phyloP scores from a whole-genome alignment of 2,329 filamentous ascomycete genomes.

The Westerdykella sp. region DNA sequence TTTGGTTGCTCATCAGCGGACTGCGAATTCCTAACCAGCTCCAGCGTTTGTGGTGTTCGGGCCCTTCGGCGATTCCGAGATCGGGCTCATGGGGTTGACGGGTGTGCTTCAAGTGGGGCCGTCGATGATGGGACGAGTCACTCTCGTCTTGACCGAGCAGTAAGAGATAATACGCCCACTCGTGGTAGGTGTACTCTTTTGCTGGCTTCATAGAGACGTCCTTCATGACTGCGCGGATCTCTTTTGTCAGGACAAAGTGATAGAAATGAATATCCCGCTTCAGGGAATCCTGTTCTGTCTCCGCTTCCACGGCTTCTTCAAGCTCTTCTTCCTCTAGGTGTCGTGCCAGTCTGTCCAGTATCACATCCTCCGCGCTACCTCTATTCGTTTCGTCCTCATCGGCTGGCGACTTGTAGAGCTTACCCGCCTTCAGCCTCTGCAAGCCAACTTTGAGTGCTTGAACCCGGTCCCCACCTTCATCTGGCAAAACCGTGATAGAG shows the following conservation, averaged over 20 bases:
- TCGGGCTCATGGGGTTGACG: slow-evolving; percentile 20
- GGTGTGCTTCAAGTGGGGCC: slow-evolving; percentile 19
- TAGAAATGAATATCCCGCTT: slow-evolving; percentile 49
- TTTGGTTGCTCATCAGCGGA: slow-evolving; percentile 62
- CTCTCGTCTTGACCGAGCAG: slow-evolving; percentile 38
- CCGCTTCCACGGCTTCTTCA: slow-evolving; percentile 37
- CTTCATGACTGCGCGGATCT: slow-evolving; percentile 40
- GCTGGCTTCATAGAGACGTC: slow-evolving; percentile 38
- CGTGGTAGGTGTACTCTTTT: slow-evolving; percentile 35
- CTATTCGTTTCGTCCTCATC: slow-evolving; percentile 9
- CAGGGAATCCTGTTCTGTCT: slow-evolving; percentile 37
- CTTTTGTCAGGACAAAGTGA: slow-evolving; percentile 43
- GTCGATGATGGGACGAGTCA: slow-evolving; percentile 33
- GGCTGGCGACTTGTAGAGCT: slow-evolving; percentile 7
- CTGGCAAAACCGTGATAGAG: slow-evolving; percentile 50
- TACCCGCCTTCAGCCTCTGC: slow-evolving; percentile 19
- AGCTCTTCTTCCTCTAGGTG: slow-evolving; percentile 41
- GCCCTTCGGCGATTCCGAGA: slow-evolving; percentile 25
- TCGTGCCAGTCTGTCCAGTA: slow-evolving; percentile 29
- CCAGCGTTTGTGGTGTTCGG: slow-evolving; percentile 43
- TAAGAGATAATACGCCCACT: slow-evolving; percentile 37
- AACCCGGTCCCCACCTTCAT: slow-evolving; percentile 42
- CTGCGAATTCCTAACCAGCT: slow-evolving; percentile 67
- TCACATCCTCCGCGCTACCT: slow-evolving; percentile 9
- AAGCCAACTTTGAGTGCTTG: slow-evolving; percentile 28